Evolutionary conservation across 2,329 filamentous ascomycete genomes (phyloP), one percentile per base, ranked within the genome.

Genomic region (Mariannaea elegans): DNA sequence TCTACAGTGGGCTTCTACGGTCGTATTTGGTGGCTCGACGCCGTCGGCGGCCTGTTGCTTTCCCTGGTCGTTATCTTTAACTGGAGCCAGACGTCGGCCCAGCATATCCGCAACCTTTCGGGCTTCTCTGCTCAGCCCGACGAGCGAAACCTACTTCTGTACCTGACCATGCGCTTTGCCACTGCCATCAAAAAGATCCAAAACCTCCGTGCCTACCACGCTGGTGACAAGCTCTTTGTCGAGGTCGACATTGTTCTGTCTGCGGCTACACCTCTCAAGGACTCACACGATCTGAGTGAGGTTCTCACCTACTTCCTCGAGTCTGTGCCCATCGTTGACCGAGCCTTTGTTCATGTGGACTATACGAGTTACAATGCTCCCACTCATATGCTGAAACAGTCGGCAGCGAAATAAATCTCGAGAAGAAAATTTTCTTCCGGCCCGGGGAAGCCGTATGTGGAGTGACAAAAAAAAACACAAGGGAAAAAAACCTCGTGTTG

Each of bases 161-260:
- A 97, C 77, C 84, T 97, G 67, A 95, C 93, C 1, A 97, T 97
- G 91, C 90, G 94, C 18, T 97, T 97, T 73, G 93, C 93, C 44
- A 92, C 91, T 66, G 90, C 91, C 12, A 96, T 97, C 72, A 88
- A 87, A 71, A 89, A 92, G 73, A 95, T 96, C 61, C 92, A 95
- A 73, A 92, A 92, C 29, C 79, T 95, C 56, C 89, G 93, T 66
- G 92, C 92, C 2, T 96, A 95, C 73, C 92, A 96, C 71, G 88
- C 89, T 0, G 92, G 92, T 23, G 92, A 95, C 74, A 94, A 93
- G 80, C 82, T 95, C 58, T 93, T 92, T 64, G 91, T 94, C 23
- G 83, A 85, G 72, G 91, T 94, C 10, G 92, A 96, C 74, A 90
- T 95, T 65, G 91, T 96, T 31, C 83, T 96, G 39, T 91, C 93